Conservation (phyloP, 2,329 filamentous ascomycete genomes). For the Penicillium sp. region DNA sequence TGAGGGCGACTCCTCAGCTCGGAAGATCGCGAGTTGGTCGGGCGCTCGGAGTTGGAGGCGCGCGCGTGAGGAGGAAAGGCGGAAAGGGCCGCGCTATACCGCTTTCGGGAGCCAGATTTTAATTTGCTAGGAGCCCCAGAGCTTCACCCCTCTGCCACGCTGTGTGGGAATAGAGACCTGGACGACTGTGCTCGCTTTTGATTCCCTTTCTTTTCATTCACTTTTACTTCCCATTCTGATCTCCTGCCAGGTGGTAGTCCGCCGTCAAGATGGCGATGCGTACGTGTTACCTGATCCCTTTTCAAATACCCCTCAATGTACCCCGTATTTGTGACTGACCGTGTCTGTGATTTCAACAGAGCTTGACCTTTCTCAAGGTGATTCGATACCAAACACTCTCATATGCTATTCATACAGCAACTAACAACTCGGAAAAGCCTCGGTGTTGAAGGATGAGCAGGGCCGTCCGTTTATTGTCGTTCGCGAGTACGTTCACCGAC, state of each 20-base stretch:
- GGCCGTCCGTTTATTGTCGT: constrained; percentile 97
- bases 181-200: constrained; percentile 6
- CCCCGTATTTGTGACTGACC: constrained; percentile 31
- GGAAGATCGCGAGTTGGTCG: not conserved
- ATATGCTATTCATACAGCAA: constrained; percentile 17
- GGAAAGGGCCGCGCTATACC: constrained; percentile 36
- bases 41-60: constrained; percentile 7
- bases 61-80: constrained; percentile 31
- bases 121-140: constrained; percentile 44
- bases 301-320: constrained; percentile 40
- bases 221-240: constrained; percentile 14
- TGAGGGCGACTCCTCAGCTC: not conserved
- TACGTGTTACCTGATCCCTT: constrained; percentile 32
- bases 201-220: constrained; percentile 9
- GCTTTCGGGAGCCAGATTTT: constrained; percentile 40
- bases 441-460: constrained; percentile 94
- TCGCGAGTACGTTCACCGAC: constrained; percentile 72
- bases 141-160: constrained; percentile 29
- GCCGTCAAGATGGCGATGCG: constrained; percentile 52
- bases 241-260: constrained; percentile 36
- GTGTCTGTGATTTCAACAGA: constrained; percentile 34
- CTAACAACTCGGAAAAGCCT: constrained; percentile 50
- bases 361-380: constrained; percentile 53
- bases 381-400: constrained; percentile 13
- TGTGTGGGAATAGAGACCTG: constrained; percentile 12